phyloP scores from a whole-genome alignment of 2,329 filamentous ascomycete genomes.

The Colletotrichum zoysiae region DNA sequence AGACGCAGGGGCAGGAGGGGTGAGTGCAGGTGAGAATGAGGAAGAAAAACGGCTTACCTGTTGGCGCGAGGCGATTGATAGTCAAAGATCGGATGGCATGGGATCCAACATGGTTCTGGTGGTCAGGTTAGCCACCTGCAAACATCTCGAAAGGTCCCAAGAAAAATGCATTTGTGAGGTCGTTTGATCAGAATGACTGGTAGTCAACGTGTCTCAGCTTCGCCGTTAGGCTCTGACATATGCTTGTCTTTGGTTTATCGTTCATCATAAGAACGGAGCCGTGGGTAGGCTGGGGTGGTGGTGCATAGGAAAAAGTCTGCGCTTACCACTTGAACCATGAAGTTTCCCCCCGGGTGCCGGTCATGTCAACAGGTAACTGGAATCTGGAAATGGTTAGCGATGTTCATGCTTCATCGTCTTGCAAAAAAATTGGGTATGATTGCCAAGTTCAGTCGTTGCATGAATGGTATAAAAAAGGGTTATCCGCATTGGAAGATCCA shows the following conservation, averaged over 20 bases:
- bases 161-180: slow-evolving; percentile 26
- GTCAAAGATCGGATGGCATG: rapidly evolving
- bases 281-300: slow-evolving; percentile 16
- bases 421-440: slow-evolving; percentile 7
- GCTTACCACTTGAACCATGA: slow-evolving; percentile 26
- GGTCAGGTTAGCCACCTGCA: slow-evolving; percentile 22
- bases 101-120: background rate
- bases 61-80: background rate
- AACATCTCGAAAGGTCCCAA: background rate
- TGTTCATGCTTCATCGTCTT: slow-evolving; percentile 24
- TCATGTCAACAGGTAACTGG: background rate
- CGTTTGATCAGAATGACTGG: slow-evolving; percentile 42
- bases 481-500: slow-evolving; percentile 72
- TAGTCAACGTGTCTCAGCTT: slow-evolving; percentile 43
- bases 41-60: slow-evolving; percentile 4
- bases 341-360: background rate
- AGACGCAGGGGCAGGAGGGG: slow-evolving; percentile 17
- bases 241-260: slow-evolving; percentile 45
- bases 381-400: slow-evolving; percentile 34
- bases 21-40: no score
- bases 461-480: slow-evolving; percentile 67
- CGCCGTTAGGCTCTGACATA: slow-evolving; percentile 45
- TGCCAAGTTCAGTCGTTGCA: slow-evolving; percentile 62
- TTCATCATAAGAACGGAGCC: slow-evolving; percentile 43
- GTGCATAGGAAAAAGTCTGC: background rate